Conservation (phyloP, 192 early-diverging fungal genomes). For the Neocallimastix lanati region DNA sequence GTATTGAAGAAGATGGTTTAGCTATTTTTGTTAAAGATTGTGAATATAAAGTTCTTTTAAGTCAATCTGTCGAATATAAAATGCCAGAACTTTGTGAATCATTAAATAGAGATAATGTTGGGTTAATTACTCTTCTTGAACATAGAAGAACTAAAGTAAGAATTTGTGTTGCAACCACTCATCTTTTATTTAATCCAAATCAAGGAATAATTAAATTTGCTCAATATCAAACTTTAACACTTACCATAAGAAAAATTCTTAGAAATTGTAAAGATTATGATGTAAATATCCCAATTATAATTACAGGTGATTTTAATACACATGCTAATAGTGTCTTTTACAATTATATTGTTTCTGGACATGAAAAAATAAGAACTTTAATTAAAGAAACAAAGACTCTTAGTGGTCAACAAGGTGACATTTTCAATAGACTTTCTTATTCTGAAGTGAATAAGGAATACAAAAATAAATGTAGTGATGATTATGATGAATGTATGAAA, state of each 20-base stretch:
- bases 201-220: neutral
- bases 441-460: neutral
- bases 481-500: neutral
- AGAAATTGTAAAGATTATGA: neutral
- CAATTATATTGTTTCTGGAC: neutral
- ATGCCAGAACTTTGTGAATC: neutral
- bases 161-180: neutral
- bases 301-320: neutral
- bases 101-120: neutral
- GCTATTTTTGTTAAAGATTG: neutral
- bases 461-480: neutral
- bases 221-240: neutral
- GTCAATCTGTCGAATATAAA: neutral
- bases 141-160: neutral
- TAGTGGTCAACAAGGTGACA: neutral
- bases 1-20: neutral
- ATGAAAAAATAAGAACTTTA: neutral
- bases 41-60: neutral
- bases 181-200: neutral
- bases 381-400: neutral
- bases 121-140: neutral
- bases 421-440: neutral
- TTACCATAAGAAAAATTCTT: neutral
- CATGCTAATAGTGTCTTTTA: neutral
- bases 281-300: neutral